Percentiles rank a stretch among this genome's conserved stretches.
These are phyloP conservation scores for Euryodendron excelsum DNA, from an alignment of 148 eudicot species.

Conservation along the genomic window DNA sequence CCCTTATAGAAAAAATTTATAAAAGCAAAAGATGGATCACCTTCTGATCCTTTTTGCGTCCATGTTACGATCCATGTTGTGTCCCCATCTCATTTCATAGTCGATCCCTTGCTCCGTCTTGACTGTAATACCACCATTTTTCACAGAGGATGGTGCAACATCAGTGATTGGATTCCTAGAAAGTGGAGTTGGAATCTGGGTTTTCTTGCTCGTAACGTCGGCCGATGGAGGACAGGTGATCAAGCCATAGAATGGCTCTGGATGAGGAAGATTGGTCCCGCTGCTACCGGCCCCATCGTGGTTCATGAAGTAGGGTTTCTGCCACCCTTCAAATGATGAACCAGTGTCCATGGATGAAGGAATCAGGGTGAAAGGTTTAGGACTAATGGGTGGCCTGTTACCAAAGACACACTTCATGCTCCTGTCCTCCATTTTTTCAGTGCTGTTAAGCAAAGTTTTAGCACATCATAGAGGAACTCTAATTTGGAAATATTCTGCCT, in stretches of 20 bases:
- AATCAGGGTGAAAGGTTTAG: background rate
- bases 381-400: conserved; percentile 1
- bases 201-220: background rate
- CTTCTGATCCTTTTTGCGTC: conserved; percentile 18
- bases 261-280: background rate
- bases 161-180: background rate
- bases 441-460: too few species aligned
- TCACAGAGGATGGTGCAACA: background rate
- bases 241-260: background rate
- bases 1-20: background rate
- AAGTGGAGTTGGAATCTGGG: background rate
- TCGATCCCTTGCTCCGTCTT: conserved; percentile 19
- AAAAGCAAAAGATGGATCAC: conserved; percentile 8
- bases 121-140: background rate
- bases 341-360: background rate
- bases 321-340: background rate
- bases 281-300: background rate
- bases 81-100: conserved; percentile 16
- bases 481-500: background rate
- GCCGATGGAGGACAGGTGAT: background rate
- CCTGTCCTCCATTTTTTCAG: background rate
- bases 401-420: background rate
- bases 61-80: conserved; percentile 9
- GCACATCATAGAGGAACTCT: background rate
- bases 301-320: background rate